Base-by-base conservation (phyloP, 495 filamentous ascomycete genomes). In the Hyaloscypha finlandica region DNA sequence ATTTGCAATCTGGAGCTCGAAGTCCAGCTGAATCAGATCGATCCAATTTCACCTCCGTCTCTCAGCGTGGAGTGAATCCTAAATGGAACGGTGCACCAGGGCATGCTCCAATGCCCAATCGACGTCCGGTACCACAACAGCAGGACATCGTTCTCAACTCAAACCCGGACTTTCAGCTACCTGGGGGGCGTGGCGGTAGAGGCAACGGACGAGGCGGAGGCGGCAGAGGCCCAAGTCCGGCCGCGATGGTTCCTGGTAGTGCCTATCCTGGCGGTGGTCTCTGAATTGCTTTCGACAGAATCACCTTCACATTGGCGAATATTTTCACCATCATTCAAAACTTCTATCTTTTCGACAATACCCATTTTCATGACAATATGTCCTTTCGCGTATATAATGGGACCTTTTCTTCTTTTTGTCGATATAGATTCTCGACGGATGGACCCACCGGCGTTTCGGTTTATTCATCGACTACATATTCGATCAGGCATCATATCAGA, bases 11-110 rank as follows among this genome's bases (percentile, higher is more conserved):
- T 67, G 90, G 88, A 55, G 80, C 89, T 39, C 83, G 90, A 71
- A 91, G 87, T 74, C 92, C 92, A 61, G 86, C 92, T 56, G 85
- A 89, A 70, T 92, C 88, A 66, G 91, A 94, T 67, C 81, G 85
- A 35, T 91, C 88, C 64, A 88, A 89, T 65, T 96, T 94, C 79
- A 96, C 93, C 14, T 92, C 89, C 30, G 88, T 97, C 51, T 92
- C 88, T 0, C 91, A 96, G 78, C 84, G 93, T 31, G 88, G 89
- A n/a, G 77, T 95, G 22, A 97, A 97, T 74, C 93, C 93, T 4
- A 86, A 88, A 37, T 97, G 93, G 93, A 76, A 91, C 78, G 76
- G 77, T 48, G 73, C 78, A 53, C 37, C 35, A 6, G 65, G 67
- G 0, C 69, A 71, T 56, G 72, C 57, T 30, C 78, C 78, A 31